These are phyloP conservation scores for Cladosporium sp. DNA, from an alignment of 2,329 filamentous ascomycete species.

Conservation along the genomic window DNA sequence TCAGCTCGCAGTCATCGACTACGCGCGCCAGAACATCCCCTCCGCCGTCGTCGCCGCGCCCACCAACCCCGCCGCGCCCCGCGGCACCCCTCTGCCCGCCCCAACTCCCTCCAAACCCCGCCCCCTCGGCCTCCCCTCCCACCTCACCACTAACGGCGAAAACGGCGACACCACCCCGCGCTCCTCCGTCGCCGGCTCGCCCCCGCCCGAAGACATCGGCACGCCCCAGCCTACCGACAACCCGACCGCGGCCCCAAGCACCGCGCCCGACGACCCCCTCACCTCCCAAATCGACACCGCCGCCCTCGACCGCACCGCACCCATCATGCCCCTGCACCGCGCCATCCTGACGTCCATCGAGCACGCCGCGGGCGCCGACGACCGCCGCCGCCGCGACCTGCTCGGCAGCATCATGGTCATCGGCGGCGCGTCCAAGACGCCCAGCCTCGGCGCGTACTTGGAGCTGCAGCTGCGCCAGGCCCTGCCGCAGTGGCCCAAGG, in stretches of 20 bases:
- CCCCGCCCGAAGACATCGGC: conserved; percentile 67
- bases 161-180: conserved; percentile 70
- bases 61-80: conserved; percentile 41
- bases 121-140: conserved; percentile 60
- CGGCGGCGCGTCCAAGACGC: conserved; percentile 75
- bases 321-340: conserved; percentile 75
- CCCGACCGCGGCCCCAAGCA: conserved; percentile 24
- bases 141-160: conserved; percentile 58
- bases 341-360: conserved; percentile 86
- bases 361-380: conserved; percentile 68
- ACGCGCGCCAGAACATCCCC: conserved; percentile 39
- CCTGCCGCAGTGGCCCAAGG: conserved; percentile 56
- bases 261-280: conserved; percentile 29
- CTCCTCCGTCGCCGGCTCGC: conserved; percentile 81
- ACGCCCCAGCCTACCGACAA: conserved; percentile 54
- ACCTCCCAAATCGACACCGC: conserved; percentile 43
- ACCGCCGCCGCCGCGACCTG: conserved; percentile 88
- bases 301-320: conserved; percentile 73
- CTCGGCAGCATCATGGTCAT: conserved; percentile 86
- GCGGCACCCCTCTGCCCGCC: conserved; percentile 21
- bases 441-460: conserved; percentile 71
- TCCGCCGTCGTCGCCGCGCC: conserved; percentile 34
- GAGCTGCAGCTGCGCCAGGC: conserved; percentile 73
- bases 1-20: conserved; percentile 61
- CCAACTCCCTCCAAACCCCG: conserved; percentile 26